These are phyloP conservation scores for Lentinula raphanica DNA, from an alignment of 768 basidiomycete species.

Conservation along the genomic window DNA sequence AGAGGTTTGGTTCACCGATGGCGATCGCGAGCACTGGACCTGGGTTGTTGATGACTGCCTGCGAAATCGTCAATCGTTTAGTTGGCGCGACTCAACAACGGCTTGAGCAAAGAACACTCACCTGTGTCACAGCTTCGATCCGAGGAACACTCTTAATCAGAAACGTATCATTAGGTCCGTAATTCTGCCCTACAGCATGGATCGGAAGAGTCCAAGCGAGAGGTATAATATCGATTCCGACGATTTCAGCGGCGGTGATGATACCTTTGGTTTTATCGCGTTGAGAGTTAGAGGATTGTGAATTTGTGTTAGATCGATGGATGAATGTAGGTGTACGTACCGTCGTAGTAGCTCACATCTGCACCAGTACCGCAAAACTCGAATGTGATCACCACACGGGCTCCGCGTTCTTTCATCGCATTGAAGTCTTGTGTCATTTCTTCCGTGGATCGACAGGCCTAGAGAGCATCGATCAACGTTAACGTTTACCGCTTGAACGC, in stretches of 20 bases:
- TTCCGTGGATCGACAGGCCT: constrained; percentile 9
- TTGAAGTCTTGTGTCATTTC: constrained; percentile 12
- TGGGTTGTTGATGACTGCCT: constrained; percentile 14
- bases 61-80: neutral
- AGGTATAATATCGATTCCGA: constrained; percentile 11
- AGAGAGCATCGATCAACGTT: neutral
- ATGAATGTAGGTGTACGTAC: neutral
- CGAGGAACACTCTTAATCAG: constrained; percentile 12
- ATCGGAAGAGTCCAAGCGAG: constrained; percentile 13
- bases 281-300: too few species aligned
- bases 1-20: constrained; percentile 7
- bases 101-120: neutral
- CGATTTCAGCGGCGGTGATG: constrained; percentile 10
- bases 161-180: constrained; percentile 13
- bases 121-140: constrained; percentile 11
- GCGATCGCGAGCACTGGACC: constrained; percentile 12
- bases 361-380: constrained; percentile 13
- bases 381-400: constrained; percentile 13
- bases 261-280: constrained; percentile 6
- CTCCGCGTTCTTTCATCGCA: constrained; percentile 12
- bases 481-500: too few species aligned
- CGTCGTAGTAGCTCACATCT: constrained; percentile 13
- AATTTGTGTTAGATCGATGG: too few species aligned
- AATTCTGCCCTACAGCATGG: constrained; percentile 12
- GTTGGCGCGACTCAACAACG: neutral